Evolutionary conservation across 1,284 basidiomycete genomes (phyloP), one percentile per base, ranked within the genome.

Genomic region (Marasmius oreades): DNA sequence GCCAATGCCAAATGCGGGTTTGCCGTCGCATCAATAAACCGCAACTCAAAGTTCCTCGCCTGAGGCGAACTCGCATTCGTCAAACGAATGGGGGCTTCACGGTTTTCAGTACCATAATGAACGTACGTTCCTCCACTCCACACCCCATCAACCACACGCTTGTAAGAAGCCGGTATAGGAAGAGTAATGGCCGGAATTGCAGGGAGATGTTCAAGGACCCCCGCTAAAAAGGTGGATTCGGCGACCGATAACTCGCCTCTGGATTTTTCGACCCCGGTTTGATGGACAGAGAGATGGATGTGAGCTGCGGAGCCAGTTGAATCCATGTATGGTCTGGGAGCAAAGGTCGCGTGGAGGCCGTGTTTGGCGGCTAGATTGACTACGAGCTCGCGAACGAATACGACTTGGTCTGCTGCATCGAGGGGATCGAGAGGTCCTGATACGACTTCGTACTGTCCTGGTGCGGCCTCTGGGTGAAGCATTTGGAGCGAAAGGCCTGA

Each of bases 381-480:
- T 52, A 85, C 81, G 20, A 76, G 78, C 66, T 85, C 80, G 11
- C 78, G 77, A 1, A 79, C 83, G 61, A 73, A 71, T 12, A 84
- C 67, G 31, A 84, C 63, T 0, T 80, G 79, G 59, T 85, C 84
- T 0, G 77, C 80, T 2, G 83, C 80, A 52, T 80, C 74, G 5
- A 85, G 63, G 0, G 82, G 82, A 2, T 73, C 55, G 22, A 84
- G 63, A 1, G 82, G 81, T 0, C 79, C 81, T 0, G 80, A 82
- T 28, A 82, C 70, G 12, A 85, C 61, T 64, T 85, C 82, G 58
- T 78, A 85, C 77, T 91, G 88, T 24, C 89, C 86, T 3, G 85
- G 84, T 2, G 85, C 86, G 26, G 78, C 82, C 68, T 90, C 88
- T 1, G 81, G 58, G 52, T 84, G 84, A 59, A 80, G 81, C 75